Evolutionary conservation across 352 stramenopile genomes (phyloP), one percentile per base, ranked within the genome.

Genomic region (Globisporangium ultimum): DNA sequence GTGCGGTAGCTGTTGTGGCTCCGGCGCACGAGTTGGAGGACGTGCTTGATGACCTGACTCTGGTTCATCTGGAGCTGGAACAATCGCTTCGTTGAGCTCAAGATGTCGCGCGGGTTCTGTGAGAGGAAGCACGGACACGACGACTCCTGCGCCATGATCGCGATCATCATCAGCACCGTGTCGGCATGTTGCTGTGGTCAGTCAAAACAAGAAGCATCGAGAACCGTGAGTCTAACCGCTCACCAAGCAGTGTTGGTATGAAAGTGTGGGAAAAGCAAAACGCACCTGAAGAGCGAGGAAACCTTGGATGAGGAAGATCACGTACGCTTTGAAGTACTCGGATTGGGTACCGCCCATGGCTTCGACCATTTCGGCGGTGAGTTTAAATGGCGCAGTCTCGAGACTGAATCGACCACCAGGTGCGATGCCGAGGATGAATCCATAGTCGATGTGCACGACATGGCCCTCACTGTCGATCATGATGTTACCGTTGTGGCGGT

Each of bases 401-500:
- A 99, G 86, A 51, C 84, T 98, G 65, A 99, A 99, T 51, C 81
- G 68, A 8, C 82, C 82, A 40, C 84, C 97, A 15, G 97, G 97
- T 14, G 93, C 97, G 75, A 98, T 99, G 43, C 96, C 97, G 20
- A 99, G 90, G 41, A 99, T 97, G 73, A 99, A 99, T 15, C 98
- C 97, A 71, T 99, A 99, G 77, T 99, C 98, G 64, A 99, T 99
- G 77, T 99, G 96, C 49, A 99, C 91, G 3, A 99, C 77, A 67
- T 98, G 94, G 9, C 97, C 97, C 48, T 97, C 80, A 47, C 84
- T 98, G 74, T 99, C 97, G 50, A 99, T 96, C 89, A 99, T 98
- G 59, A 99, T 98, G 69, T 99, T 99, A 32, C 97, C 97, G 67
- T 99, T 99, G 87, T 99, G 97, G 3, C 97, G 87, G 73, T 99